These are phyloP conservation scores for Phanerochaete sordida DNA, from an alignment of 768 basidiomycete species.

Conservation along the genomic window DNA sequence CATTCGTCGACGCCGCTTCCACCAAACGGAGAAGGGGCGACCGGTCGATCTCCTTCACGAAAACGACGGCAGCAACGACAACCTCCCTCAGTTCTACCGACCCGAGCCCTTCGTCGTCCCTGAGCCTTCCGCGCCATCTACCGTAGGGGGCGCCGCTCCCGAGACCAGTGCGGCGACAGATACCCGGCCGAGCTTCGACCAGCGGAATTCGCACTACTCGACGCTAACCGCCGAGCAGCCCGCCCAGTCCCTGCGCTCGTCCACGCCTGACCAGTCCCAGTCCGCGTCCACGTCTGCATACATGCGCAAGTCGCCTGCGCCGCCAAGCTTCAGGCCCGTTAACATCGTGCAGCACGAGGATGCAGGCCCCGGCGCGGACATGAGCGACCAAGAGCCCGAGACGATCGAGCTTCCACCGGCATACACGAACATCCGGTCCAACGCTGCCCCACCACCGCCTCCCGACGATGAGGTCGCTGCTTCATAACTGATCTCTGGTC, in stretches of 20 bases:
- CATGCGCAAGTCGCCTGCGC: slow-evolving; percentile 41
- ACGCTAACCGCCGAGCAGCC: slow-evolving; percentile 17
- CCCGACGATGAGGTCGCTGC: background rate
- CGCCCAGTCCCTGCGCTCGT: slow-evolving; percentile 5
- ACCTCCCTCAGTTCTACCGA: slow-evolving; percentile 62
- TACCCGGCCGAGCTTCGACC: slow-evolving; percentile 14
- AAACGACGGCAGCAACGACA: slow-evolving; percentile 44
- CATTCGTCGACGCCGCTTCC: slow-evolving; percentile 40
- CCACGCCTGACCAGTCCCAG: slow-evolving; percentile 16
- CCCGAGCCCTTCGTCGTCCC: slow-evolving; percentile 77
- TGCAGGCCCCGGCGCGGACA: slow-evolving; percentile 54
- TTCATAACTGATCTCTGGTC: background rate
- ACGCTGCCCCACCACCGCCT: background rate
- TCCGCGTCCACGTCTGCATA: slow-evolving; percentile 30
- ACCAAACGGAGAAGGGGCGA: slow-evolving; percentile 45
- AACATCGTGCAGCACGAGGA: slow-evolving; percentile 87
- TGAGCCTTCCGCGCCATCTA: slow-evolving; percentile 48
- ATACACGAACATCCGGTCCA: slow-evolving; percentile 57
- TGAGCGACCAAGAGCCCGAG: slow-evolving; percentile 47
- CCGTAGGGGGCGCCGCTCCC: slow-evolving; percentile 32
- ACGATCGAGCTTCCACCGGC: slow-evolving; percentile 84
- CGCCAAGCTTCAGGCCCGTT: slow-evolving; percentile 59
- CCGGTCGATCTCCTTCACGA: slow-evolving; percentile 65
- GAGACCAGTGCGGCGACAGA: slow-evolving; percentile 11
- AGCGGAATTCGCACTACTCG: slow-evolving; percentile 20